Evolutionary conservation across 2,329 filamentous ascomycete genomes (phyloP), one percentile per base, ranked within the genome.

Genomic region (Fusarium sambucinum): DNA sequence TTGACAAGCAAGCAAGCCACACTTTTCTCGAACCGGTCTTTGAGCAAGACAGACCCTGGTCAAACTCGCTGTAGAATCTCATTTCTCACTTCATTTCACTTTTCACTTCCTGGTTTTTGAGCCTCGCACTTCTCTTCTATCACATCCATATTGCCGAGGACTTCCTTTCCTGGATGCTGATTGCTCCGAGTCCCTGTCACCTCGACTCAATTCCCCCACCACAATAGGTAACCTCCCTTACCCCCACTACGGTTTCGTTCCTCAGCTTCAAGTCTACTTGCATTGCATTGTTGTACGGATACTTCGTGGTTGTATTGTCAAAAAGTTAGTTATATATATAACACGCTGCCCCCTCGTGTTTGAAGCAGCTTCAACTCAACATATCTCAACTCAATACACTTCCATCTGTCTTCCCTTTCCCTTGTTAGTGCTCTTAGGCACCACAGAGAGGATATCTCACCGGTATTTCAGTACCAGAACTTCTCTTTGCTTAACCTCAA

Each of bases 31-130:
- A 45, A 45, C 45, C 55, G 66, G 50, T 55, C 48, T 25, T 46
- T 17, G 42, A 45, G 60, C 48, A n/a, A 27, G 27, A 27, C n/a
- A 32, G 47, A 35, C 62, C 62, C 66, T 42, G 48, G 61, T 42
- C 63, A 56, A 70, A 51, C 44, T 46, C 27, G 50, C 30, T 40
- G 38, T 29, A 57, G 42, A 52, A 67, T 69, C 50, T 69, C 66
- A 69, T 50, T 59, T 70, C 63, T 69, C 66, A 66, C 37, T 51
- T 50, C 25, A 21, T 50, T 38, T 14, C 19, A 13, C 17, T 52
- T 69, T 59, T 67, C 37, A 38, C 53, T 69, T 67, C 62, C 62
- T 69, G 66, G 58, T 67, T 52, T 42, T 40, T 8, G 19, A 59
- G 58, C 52, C 44, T 66, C 44, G 59, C 16, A 27, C 55, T 47